Conservation (phyloP, 2,329 filamentous ascomycete species). For the Cercospora sp. region DNA sequence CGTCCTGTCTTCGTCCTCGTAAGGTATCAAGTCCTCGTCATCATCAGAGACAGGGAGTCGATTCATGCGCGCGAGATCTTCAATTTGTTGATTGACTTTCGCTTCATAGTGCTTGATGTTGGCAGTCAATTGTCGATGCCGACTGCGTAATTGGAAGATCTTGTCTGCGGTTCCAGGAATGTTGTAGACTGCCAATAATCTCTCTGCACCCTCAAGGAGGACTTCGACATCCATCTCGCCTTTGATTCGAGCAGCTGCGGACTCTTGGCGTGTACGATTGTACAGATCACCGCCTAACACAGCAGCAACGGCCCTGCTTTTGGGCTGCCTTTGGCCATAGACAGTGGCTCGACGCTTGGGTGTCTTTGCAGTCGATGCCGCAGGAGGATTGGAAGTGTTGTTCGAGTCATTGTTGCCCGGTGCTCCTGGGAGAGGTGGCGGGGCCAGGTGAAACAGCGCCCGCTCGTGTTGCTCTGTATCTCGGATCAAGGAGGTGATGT, state of each 20-base stretch:
- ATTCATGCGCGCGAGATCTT: slow-evolving; percentile 73
- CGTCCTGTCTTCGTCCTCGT: slow-evolving; percentile 51
- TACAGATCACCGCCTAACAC: slow-evolving; percentile 87
- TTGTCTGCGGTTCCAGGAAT: slow-evolving; percentile 75
- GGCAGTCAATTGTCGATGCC: slow-evolving; percentile 68
- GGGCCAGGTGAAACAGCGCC: slow-evolving; percentile 88
- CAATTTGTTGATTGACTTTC: slow-evolving; percentile 73
- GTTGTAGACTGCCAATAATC: slow-evolving; percentile 83
- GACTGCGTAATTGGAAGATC: slow-evolving; percentile 70
- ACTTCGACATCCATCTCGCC: slow-evolving; percentile 85
- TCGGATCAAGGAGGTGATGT: slow-evolving; percentile 91
- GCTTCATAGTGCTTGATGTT: slow-evolving; percentile 80
- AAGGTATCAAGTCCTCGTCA: slow-evolving; percentile 44
- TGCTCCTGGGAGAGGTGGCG: slow-evolving; percentile 57
- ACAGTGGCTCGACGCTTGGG: slow-evolving; percentile 51
- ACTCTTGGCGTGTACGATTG: slow-evolving; percentile 68
- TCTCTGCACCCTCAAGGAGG: slow-evolving; percentile 82
- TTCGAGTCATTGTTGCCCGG: slow-evolving; percentile 44
- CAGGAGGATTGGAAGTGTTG: slow-evolving; percentile 14
- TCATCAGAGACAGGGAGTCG: slow-evolving; percentile 42
- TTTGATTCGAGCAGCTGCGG: slow-evolving; percentile 51
- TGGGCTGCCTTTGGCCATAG: slow-evolving; percentile 53
- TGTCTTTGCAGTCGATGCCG: slow-evolving; percentile 20
- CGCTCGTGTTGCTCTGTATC: slow-evolving; percentile 94
- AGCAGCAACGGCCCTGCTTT: slow-evolving; percentile 83